Percentiles rank a stretch among this genome's conserved stretches.
phyloP scores from a whole-genome alignment of 225 moss, liverwort and hornwort genomes.

The Asterella californica region DNA sequence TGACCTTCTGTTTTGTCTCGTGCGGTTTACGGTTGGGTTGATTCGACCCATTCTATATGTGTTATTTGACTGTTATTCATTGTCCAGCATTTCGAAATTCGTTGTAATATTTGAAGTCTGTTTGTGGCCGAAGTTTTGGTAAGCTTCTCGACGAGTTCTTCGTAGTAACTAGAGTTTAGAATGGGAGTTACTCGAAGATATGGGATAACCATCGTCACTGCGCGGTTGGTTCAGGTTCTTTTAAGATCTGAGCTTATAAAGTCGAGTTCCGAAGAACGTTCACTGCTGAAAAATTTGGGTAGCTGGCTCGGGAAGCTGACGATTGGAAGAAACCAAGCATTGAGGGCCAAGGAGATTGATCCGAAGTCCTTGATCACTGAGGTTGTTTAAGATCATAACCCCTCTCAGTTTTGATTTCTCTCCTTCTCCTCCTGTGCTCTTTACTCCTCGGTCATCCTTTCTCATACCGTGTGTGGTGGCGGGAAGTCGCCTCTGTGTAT shows the following conservation, averaged over 20 bases:
- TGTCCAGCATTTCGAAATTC: too few relatives aligned
- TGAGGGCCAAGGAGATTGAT: constrained; percentile 96
- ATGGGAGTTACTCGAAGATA: too few relatives aligned
- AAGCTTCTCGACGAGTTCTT: too few relatives aligned
- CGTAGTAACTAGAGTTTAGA: too few relatives aligned
- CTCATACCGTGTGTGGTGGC: not conserved
- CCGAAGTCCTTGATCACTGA: constrained; percentile 92
- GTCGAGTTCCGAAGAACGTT: constrained; percentile 92
- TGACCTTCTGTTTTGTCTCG: too few relatives aligned
- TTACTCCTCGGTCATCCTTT: not conserved
- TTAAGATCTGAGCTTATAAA: constrained; percentile 92
- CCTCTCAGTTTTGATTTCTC: not conserved
- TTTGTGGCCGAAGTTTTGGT: too few relatives aligned
- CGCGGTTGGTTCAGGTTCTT: constrained; percentile 55
- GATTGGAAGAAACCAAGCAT: constrained; percentile 88
- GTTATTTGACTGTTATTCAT: not conserved
- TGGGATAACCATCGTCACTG: not conserved
- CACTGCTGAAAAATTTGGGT: constrained; percentile 90
- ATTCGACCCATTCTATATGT: not conserved
- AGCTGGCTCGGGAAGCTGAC: constrained; percentile 99
- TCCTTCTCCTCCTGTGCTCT: not conserved
- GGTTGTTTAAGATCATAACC: constrained; percentile 38
- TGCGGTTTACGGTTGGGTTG: not conserved
- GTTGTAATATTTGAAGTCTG: too few relatives aligned
- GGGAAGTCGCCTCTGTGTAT: too few relatives aligned